Base-by-base conservation (phyloP, 176 grass and related monocot species). In the Carex cristatella region DNA sequence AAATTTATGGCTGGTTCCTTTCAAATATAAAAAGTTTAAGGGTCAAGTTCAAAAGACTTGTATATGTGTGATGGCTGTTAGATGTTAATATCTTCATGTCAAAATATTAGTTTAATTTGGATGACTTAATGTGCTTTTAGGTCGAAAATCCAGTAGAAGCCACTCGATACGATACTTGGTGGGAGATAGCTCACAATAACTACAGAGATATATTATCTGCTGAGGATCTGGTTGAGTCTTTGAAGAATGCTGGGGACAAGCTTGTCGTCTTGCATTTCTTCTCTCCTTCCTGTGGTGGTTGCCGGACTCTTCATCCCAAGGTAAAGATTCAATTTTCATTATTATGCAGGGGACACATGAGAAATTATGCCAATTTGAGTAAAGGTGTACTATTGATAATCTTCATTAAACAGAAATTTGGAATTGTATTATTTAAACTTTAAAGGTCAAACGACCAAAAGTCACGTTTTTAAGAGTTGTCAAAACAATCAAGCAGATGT, bases 261-360 rank as follows among this genome's bases (percentile, higher is more conserved):
- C 83, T 93, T 38, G 85, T 89, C 0, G 61, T 91, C n/a, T 79
- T 91, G 46, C 84, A 83, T 42, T 91, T 91, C 79, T 88, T 89
- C 79, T 87, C 88, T 73, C 87, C 91, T 65, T 60, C 82, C 2
- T 97, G 91, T 85, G 59, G 86, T 90, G 84, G 89, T 92, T 93
- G 88, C 81, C 89, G 81, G 80, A 32, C 86, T 79, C 84, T 94
- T 66, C 84, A 87, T 83, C 81, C 89, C n/a, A 93, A 93, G 92
- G 92, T 89, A 92, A 82, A 94, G 64, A 28, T 89, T 81, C 19
- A 87, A 42, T 65, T 88, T 10, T 19, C 61, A 84, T 57, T 15
- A 62, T 56, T 77, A 78, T 32, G 51, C 28, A 33, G 51, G 73
- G 48, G 27, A 27, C 19, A 78, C 10, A 56, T 78, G 37, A 40